Evolutionary conservation across 139 green algal genomes (phyloP).

Genomic region (Raphidocelis subcapitata): DNA sequence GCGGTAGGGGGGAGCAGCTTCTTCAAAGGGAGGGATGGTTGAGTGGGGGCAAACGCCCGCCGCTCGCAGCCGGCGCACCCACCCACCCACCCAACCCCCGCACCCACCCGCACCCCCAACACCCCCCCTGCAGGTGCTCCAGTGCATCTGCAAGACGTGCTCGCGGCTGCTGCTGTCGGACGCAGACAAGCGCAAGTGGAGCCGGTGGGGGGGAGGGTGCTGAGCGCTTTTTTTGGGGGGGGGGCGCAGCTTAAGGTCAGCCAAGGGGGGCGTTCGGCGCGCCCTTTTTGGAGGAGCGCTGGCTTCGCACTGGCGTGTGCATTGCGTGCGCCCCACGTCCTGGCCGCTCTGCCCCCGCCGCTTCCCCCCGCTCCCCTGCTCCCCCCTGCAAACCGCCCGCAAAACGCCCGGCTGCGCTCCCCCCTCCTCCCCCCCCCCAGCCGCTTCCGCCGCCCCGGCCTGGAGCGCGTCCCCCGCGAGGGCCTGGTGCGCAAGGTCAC

Average conservation of each 20-base stretch:
- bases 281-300: no score
- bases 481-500: conserved; percentile 79
- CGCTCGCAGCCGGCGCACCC: neutral
- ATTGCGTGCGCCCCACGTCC: neutral
- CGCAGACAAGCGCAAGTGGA: conserved; percentile 60
- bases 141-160: conserved; percentile 98
- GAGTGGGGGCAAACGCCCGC: neutral
- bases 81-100: neutral
- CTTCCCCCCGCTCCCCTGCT: no score
- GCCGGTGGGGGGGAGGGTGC: conserved; percentile 37
- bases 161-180: conserved; percentile 85
- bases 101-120: no score
- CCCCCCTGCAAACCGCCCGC: neutral
- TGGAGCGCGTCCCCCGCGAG: conserved; percentile 77
- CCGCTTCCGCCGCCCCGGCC: conserved; percentile 61
- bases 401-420: neutral
- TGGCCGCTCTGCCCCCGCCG: neutral
- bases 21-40: no score
- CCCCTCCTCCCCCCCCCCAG: conserved; percentile 11
- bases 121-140: conserved; percentile 76
- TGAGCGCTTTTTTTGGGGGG: no score
- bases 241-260: neutral
- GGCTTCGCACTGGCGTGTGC: no score
- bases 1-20: no score
- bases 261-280: neutral